Evolutionary conservation across 257 asterid species (phyloP), one percentile per base, ranked within the genome.

Genomic region (Solanum megistacrolobum): DNA sequence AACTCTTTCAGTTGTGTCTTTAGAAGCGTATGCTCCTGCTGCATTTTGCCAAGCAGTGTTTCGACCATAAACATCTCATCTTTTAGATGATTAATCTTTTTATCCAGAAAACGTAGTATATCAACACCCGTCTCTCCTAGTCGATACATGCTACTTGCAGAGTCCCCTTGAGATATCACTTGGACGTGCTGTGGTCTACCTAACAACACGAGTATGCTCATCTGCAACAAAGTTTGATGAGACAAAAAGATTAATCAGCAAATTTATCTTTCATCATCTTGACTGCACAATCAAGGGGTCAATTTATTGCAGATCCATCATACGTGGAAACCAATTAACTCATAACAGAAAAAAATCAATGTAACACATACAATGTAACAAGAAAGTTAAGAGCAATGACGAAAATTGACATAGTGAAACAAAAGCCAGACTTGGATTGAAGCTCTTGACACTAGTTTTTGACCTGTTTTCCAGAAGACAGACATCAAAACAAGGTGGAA

Each of bases 131-230:
- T 94, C 69, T 79, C 94, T 18, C 89, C 89, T 55, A 89, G 84
- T 35, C 92, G 89, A n/a, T 90, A 82, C 87, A 87, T 60, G 86
- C 89, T 82, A 35, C 87, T 34, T 83, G 38, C 46, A 91, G 82
- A 91, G 83, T 91, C 94, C n/a, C 92, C 91, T 90, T 93, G 96
- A 84, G 98, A 89, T 90, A 96, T 89, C 90, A 97, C 91, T 39
- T 93, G 98, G 88, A 97, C 91, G 86, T 92, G 92, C 90, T 97
- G 99, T 13, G 99, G 98, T 87, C 98, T 94, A 92, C 98, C 93
- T 90, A 96, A 87, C 74, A 97, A 90, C 66, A 95, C 93, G 29
- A 97, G 92, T 86, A 97, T 97, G 93, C 98, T 97, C 74, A 93
- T 91, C 99, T 97, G 96, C 88, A 92, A 32, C 9, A 27, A 13